Evolutionary conservation across 192 early-diverging fungal genomes (phyloP).

Genomic region (Phlyctochytrium arcticum): DNA sequence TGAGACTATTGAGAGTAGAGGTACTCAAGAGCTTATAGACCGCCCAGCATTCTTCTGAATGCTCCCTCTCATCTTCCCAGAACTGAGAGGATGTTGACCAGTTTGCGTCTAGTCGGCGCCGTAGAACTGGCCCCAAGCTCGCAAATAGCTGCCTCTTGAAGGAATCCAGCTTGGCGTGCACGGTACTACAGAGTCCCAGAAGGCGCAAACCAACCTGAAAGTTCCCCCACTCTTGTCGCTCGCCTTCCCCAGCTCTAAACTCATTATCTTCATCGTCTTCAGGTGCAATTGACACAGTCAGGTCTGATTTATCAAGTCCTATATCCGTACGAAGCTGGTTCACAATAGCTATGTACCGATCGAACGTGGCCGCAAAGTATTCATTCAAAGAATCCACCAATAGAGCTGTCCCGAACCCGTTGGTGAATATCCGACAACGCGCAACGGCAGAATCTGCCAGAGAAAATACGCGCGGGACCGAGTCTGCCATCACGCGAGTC

Average conservation of each 20-base stretch:
- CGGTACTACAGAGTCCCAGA: slow-evolving; percentile 47
- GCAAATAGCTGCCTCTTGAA: slow-evolving; percentile 34
- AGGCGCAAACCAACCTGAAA: slow-evolving; percentile 67
- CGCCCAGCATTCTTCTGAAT: slow-evolving; percentile 28
- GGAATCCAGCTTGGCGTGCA: slow-evolving; percentile 36
- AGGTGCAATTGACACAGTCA: background rate
- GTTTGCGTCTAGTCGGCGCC: background rate
- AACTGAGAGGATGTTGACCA: slow-evolving; percentile 2
- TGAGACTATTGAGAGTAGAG: slow-evolving; percentile 55
- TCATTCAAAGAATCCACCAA: slow-evolving; percentile 47
- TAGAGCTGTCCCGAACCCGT: slow-evolving; percentile 57
- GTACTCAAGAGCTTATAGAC: slow-evolving; percentile 38
- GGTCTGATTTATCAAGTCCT: slow-evolving; percentile 25
- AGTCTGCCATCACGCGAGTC: slow-evolving; percentile 44
- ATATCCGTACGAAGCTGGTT: slow-evolving; percentile 33
- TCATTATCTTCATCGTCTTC: slow-evolving; percentile 26
- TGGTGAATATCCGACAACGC: slow-evolving; percentile 57
- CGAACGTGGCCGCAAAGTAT: slow-evolving; percentile 45
- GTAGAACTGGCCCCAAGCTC: background rate
- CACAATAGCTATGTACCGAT: slow-evolving; percentile 40
- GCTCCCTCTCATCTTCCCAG: slow-evolving; percentile 17
- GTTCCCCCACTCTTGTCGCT: slow-evolving; percentile 51
- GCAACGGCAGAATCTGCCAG: slow-evolving; percentile 39
- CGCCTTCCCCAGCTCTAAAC: slow-evolving; percentile 42
- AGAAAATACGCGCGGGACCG: slow-evolving; percentile 40